Percentiles rank a stretch among this genome's conserved stretches.
Conservation (phyloP, 2,329 filamentous ascomycete genomes). For the Penicillium sp. region DNA sequence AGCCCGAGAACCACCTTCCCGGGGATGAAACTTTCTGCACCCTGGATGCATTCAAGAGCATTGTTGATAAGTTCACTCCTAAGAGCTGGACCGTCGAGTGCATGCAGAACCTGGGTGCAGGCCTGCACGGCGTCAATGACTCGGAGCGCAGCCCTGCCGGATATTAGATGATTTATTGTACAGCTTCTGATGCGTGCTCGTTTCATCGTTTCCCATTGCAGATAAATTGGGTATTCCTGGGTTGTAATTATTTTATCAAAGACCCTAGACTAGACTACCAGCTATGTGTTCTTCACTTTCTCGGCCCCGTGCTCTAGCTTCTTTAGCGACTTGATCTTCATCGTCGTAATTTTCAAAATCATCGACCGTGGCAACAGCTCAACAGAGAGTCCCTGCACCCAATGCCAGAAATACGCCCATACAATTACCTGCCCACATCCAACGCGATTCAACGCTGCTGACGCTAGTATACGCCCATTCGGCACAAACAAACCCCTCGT, state of each 20-base stretch:
- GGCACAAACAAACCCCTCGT: conserved; percentile 29
- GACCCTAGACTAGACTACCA: neutral
- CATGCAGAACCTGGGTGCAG: conserved; percentile 55
- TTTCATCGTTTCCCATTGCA: neutral
- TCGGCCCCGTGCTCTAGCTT: conserved; percentile 6
- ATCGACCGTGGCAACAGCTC: conserved; percentile 17
- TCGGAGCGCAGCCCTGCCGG: conserved; percentile 38
- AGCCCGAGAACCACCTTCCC: conserved; percentile 75
- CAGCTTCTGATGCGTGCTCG: neutral
- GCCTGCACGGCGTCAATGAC: conserved; percentile 49
- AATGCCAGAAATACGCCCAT: conserved; percentile 36
- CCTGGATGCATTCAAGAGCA: conserved; percentile 83
- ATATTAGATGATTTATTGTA: conserved; percentile 29
- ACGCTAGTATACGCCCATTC: conserved; percentile 29
- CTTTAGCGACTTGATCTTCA: conserved; percentile 13
- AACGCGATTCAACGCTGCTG: conserved; percentile 32
- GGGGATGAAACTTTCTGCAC: conserved; percentile 91
- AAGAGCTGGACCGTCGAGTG: conserved; percentile 72
- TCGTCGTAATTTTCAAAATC: conserved; percentile 12
- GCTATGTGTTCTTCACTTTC: conserved; percentile 4
- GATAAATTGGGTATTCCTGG: conserved; percentile 7
- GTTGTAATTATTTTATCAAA: conserved; percentile 4
- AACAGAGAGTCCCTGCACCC: conserved; percentile 24
- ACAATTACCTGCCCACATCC: conserved; percentile 34
- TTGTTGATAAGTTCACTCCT: conserved; percentile 89